Evolutionary conservation across 176 grass and related monocot species (phyloP).

Genomic region (Carex scoparia): DNA sequence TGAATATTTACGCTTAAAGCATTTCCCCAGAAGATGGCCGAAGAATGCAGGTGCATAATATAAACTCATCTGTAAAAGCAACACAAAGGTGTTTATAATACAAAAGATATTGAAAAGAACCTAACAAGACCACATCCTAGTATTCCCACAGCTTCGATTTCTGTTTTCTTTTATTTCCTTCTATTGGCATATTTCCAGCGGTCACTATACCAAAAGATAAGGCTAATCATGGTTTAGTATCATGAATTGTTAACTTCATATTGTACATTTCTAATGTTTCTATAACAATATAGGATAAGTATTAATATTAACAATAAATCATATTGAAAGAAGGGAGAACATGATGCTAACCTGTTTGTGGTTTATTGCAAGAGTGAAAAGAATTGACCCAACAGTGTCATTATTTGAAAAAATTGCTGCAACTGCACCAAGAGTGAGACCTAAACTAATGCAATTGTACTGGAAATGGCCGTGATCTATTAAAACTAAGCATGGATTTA

Average conservation of each 20-base stretch:
- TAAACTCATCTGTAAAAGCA: constrained; percentile 78
- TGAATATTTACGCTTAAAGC: constrained; percentile 57
- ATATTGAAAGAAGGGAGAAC: background rate
- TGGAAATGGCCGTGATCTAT: constrained; percentile 97
- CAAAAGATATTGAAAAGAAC: background rate
- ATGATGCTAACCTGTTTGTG: constrained; percentile 62
- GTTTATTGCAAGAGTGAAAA: constrained; percentile 85
- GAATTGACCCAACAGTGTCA: constrained; percentile 55
- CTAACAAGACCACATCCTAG: background rate
- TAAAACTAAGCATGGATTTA: constrained; percentile 72
- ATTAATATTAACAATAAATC: background rate
- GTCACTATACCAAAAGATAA: background rate
- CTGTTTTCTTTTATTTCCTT: background rate
- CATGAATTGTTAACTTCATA: background rate
- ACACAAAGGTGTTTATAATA: background rate
- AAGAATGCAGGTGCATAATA: constrained; percentile 96
- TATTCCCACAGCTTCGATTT: background rate
- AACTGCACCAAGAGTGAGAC: constrained; percentile 62
- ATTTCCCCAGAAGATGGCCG: constrained; percentile 81
- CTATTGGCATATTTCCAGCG: background rate
- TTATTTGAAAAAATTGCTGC: constrained; percentile 50
- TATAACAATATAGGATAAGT: background rate
- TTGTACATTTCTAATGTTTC: background rate
- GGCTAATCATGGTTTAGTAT: background rate
- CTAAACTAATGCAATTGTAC: constrained; percentile 96